Evolutionary conservation across 2,329 filamentous ascomycete species (phyloP).

Genomic region (Claviceps pusilla): DNA sequence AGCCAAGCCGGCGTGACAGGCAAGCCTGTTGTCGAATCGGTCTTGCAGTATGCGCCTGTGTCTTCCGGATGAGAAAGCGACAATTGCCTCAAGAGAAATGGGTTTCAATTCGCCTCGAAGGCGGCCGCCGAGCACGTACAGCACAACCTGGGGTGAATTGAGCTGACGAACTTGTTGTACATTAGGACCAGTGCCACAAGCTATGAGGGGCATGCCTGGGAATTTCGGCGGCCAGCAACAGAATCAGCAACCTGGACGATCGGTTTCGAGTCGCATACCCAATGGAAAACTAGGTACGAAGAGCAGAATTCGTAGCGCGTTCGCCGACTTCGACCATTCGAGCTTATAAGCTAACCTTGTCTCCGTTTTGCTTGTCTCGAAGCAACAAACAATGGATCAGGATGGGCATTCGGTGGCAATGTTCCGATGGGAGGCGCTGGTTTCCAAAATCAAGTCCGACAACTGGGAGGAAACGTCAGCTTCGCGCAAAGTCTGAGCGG

Average conservation of each 20-base stretch:
- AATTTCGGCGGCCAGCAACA: slow-evolving; percentile 46
- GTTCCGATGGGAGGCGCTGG: slow-evolving; percentile 44
- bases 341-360: background rate
- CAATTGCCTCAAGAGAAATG: background rate
- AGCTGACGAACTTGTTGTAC: slow-evolving; percentile 15
- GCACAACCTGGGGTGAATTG: background rate
- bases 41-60: background rate
- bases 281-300: slow-evolving; percentile 47
- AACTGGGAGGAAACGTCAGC: slow-evolving; percentile 45
- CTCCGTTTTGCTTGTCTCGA: background rate
- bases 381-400: slow-evolving; percentile 35
- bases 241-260: slow-evolving; percentile 36
- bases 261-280: slow-evolving; percentile 43
- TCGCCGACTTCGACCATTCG: no score
- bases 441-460: slow-evolving; percentile 37
- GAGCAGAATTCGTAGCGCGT: background rate
- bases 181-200: slow-evolving; percentile 44
- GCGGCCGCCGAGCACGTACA: slow-evolving; percentile 1
- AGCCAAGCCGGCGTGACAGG: background rate
- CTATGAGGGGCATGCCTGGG: slow-evolving; percentile 45
- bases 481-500: slow-evolving; percentile 52
- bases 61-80: background rate
- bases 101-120: background rate
- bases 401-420: slow-evolving; percentile 48
- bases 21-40: background rate